A percentile compares a stretch with the other conserved stretches of the same genome.
Evolutionary conservation across 148 eudicot species (phyloP).

Genomic region (Limonium bicolor): DNA sequence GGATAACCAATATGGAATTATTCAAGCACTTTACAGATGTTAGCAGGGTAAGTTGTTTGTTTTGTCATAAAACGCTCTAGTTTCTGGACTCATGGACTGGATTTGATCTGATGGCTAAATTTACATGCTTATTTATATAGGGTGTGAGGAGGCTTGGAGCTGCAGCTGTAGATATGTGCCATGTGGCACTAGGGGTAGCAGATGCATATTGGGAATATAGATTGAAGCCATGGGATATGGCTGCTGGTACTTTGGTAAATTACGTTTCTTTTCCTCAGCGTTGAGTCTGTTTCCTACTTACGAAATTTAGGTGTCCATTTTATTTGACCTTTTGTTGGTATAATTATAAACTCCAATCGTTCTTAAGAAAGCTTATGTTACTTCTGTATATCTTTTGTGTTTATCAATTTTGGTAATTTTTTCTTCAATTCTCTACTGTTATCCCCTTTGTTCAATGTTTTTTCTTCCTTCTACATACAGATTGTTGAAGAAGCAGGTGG

Average conservation of each 20-base stretch:
- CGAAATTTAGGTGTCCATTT: too few relatives aligned
- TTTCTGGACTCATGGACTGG: not conserved
- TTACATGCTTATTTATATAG: constrained; percentile 14
- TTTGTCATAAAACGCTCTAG: not conserved
- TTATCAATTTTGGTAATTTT: too few relatives aligned
- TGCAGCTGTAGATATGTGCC: constrained; percentile 99
- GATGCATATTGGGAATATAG: constrained; percentile 99
- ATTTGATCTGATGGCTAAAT: constrained; percentile 4
- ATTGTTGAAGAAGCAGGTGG: constrained; percentile 99
- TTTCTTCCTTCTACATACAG: constrained; percentile 18
- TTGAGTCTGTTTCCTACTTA: too few relatives aligned
- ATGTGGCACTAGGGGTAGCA: constrained; percentile 85
- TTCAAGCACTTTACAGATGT: constrained; percentile 91
- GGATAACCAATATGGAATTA: constrained; percentile 78
- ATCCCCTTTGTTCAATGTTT: not conserved
- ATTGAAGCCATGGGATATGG: constrained; percentile 99
- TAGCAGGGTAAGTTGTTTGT: constrained; percentile 54
- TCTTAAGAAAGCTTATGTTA: too few relatives aligned
- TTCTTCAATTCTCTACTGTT: constrained; percentile 3
- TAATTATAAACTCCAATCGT: too few relatives aligned
- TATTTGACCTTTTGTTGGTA: too few relatives aligned
- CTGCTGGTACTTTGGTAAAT: constrained; percentile 97
- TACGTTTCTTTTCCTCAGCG: not conserved
- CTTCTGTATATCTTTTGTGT: too few relatives aligned
- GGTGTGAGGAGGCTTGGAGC: constrained; percentile 99